Conservation (phyloP, 345 rosid species). For the Arabidopsis arenosa region DNA sequence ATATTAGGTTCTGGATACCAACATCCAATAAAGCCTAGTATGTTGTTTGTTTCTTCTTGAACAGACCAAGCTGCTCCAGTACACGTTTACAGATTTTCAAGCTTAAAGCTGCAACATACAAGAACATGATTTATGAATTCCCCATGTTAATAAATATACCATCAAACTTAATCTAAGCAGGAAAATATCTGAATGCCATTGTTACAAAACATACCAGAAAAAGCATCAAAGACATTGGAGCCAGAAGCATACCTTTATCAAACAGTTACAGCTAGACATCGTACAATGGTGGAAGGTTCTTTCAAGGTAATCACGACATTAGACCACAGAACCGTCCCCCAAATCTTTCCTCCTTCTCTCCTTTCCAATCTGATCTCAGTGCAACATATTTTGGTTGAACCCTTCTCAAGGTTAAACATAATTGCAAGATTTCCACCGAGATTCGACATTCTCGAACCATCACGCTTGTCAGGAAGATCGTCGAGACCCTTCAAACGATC, state of each 20-base stretch:
- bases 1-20: not conserved
- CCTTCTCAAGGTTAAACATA: conserved; percentile 53
- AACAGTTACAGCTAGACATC: conserved; percentile 13
- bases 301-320: not conserved
- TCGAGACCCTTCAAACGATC: conserved; percentile 58
- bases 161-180: not conserved
- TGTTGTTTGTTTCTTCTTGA: not conserved
- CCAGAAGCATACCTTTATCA: conserved; percentile 23
- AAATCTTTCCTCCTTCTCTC: conserved; percentile 8
- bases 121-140: not conserved
- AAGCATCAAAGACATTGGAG: not conserved
- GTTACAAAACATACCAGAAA: not conserved
- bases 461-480: conserved; percentile 54
- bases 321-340: conserved; percentile 32
- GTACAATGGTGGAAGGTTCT: conserved; percentile 12
- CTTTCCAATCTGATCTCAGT: conserved; percentile 32
- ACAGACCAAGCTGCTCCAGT: conserved; percentile 20
- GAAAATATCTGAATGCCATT: not conserved
- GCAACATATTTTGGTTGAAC: not conserved
- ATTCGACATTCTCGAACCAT: conserved; percentile 42
- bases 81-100: not conserved
- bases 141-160: not conserved
- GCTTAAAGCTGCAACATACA: conserved; percentile 15
- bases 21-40: not conserved
- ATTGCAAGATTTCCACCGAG: conserved; percentile 72